Percentiles rank a stretch among this genome's conserved stretches.
phyloP scores from a whole-genome alignment of 1,284 basidiomycete species.

The Calocybe gambosa region DNA sequence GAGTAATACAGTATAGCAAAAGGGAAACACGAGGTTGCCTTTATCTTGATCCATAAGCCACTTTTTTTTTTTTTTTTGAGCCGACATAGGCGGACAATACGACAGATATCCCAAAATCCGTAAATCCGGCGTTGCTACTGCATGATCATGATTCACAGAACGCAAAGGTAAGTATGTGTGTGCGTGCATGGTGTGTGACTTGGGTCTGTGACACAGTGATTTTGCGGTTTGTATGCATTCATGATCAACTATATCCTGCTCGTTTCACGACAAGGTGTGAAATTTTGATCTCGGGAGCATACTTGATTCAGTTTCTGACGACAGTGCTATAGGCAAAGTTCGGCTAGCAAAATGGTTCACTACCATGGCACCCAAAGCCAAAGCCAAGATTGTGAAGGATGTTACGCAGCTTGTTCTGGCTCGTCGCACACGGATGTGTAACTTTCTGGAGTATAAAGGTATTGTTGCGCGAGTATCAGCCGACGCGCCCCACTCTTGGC shows the following conservation, averaged over 20 bases:
- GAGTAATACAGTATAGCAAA: slow-evolving; percentile 10
- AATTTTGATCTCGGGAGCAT: slow-evolving; percentile 11
- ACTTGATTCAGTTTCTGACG: slow-evolving; percentile 10
- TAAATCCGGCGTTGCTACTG: not conserved
- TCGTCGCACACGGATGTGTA: slow-evolving; percentile 96
- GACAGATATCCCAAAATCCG: too few species aligned
- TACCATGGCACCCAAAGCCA: slow-evolving; percentile 89
- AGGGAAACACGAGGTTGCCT: slow-evolving; percentile 3
- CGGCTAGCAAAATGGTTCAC: slow-evolving; percentile 99
- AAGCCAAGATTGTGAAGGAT: slow-evolving; percentile 98
- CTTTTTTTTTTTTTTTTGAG: not conserved
- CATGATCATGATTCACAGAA: too few species aligned
- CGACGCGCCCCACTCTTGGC: not conserved
- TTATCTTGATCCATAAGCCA: not conserved
- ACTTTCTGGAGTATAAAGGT: slow-evolving; percentile 99
- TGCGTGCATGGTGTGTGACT: not conserved
- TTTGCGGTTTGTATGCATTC: slow-evolving; percentile 10
- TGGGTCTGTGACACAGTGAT: slow-evolving; percentile 6
- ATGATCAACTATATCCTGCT: slow-evolving; percentile 95
- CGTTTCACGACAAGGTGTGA: slow-evolving; percentile 92
- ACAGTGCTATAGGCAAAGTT: slow-evolving; percentile 73
- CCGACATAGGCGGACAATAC: not conserved
- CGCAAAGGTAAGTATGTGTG: too few species aligned
- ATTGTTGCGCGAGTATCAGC: not conserved
- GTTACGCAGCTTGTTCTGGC: slow-evolving; percentile 98